Evolutionary conservation across 345 rosid genomes (phyloP), one percentile per base, ranked within the genome.

Genomic region (Mangifera indica): DNA sequence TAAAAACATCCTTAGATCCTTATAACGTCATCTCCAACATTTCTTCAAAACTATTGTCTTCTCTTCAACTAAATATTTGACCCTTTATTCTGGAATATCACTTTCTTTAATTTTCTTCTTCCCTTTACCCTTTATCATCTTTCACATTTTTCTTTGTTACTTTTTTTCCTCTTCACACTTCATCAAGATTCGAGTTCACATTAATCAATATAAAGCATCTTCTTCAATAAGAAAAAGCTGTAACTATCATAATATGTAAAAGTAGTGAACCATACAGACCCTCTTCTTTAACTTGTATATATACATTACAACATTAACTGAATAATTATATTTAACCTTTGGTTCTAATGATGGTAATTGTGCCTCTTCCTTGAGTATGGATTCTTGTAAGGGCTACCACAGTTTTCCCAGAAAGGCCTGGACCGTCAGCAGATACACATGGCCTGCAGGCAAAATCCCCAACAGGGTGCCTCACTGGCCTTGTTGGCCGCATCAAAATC

Each of bases 311-410:
- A 37, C 9, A 46, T 46, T 8, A 14, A 46, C 51, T 46, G 17
- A 46, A 11, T 46, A 46, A 37, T 37, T 9, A 37, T 37, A 44
- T 40, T 87, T 78, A 89, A 67, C 92, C 97, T 83, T 78, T 95
- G 76, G 99, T 95, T 84, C 99, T 87, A 55, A 95, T 88, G 55
- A 95, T 95, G n/a, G 99, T 95, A 78, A 95, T 87, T 4, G 98
- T 92, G 78, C 99, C 99, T 81, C 86, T 87, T 32, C 98, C 97
- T 76, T 86, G 97, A 18, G 99, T 95, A 54, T 92, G 97, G 73
- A 95, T 88, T 81, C 84, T 88, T 9, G 99, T 95, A 17, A 95
- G 93, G 51, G 97, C 97, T 80, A 95, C 96, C 63, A 95, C 91
- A 3, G 93, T 84, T 80, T 95, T 95, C 14, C 99, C 99, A 1